Percentiles rank a stretch among this genome's conserved stretches.
These are phyloP conservation scores for Leccinum sublutescens DNA, from an alignment of 768 basidiomycete genomes.

Conservation along the genomic window DNA sequence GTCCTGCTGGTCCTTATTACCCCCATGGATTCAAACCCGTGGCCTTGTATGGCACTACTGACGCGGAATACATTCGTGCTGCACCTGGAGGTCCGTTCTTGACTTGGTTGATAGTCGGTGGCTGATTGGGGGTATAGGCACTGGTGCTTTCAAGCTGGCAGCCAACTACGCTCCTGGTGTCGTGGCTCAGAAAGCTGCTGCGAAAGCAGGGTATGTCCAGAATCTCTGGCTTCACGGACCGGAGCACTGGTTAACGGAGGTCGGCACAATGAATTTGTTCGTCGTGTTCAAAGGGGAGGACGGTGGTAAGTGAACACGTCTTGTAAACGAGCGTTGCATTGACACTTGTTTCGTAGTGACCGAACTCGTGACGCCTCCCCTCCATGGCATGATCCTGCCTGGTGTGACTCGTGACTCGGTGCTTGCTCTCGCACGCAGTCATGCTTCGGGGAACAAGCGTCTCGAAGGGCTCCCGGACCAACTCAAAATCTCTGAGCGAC, in stretches of 20 bases:
- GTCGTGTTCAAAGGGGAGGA: constrained; percentile 71
- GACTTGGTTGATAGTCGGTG: neutral
- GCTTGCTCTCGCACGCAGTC: constrained; percentile 50
- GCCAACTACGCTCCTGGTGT: constrained; percentile 89
- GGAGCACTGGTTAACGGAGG: constrained; percentile 54
- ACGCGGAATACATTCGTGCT: constrained; percentile 69
- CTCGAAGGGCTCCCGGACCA: constrained; percentile 54
- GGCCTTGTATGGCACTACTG: constrained; percentile 77
- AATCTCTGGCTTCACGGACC: constrained; percentile 87
- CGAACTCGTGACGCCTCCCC: constrained; percentile 64
- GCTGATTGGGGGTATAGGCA: constrained; percentile 44
- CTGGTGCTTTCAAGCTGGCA: constrained; percentile 85
- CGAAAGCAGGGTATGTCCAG: constrained; percentile 75
- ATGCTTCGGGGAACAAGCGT: constrained; percentile 45
- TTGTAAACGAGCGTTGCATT: neutral
- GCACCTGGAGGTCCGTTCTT: constrained; percentile 66
- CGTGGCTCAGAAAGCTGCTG: constrained; percentile 78
- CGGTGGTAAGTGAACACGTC: constrained; percentile 45
- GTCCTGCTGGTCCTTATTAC: constrained; percentile 76
- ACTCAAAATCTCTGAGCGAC: constrained; percentile 62
- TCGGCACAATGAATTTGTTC: constrained; percentile 94
- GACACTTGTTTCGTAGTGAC: constrained; percentile 30
- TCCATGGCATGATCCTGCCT: constrained; percentile 67
- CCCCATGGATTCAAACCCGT: constrained; percentile 88
- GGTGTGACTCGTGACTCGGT: constrained; percentile 63